These are phyloP conservation scores for Ajuga chamaepitys DNA, from an alignment of 257 asterid genomes.

Conservation along the genomic window DNA sequence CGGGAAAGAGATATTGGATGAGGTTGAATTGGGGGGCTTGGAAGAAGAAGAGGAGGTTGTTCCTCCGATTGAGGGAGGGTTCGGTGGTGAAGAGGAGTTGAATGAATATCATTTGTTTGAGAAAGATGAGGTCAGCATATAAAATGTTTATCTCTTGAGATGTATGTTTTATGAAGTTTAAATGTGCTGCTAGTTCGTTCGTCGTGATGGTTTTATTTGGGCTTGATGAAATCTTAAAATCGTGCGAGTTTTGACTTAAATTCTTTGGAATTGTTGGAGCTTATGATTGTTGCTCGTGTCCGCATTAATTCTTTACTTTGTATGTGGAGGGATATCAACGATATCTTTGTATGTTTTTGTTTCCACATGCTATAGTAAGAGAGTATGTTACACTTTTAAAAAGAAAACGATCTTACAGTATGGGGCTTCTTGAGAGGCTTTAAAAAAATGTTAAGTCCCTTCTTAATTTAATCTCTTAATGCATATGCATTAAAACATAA, in stretches of 20 bases:
- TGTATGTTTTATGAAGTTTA: background rate
- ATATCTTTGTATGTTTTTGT: background rate
- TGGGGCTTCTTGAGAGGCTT: background rate
- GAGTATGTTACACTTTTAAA: background rate
- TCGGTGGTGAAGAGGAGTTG: slow-evolving; percentile 51
- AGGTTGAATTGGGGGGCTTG: slow-evolving; percentile 62
- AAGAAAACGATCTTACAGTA: background rate
- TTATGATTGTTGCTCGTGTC: background rate
- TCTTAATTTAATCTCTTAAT: background rate
- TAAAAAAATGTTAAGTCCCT: background rate
- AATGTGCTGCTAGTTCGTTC: background rate
- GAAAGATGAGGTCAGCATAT: slow-evolving; percentile 65
- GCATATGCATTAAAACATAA: background rate
- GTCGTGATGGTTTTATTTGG: background rate
- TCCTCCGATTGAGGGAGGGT: slow-evolving; percentile 38
- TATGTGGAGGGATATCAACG: background rate
- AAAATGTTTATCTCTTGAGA: background rate
- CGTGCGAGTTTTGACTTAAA: too few species aligned
- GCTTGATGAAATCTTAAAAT: background rate
- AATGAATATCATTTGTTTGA: slow-evolving; percentile 78
- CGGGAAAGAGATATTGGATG: slow-evolving; percentile 57
- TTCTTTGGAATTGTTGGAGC: background rate
- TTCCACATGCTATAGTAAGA: background rate
- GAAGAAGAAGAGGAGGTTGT: slow-evolving; percentile 41
- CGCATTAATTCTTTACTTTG: background rate